These are phyloP conservation scores for Nitzschia inconspicua DNA, from an alignment of 108 stramenopile genomes.

Conservation along the genomic window DNA sequence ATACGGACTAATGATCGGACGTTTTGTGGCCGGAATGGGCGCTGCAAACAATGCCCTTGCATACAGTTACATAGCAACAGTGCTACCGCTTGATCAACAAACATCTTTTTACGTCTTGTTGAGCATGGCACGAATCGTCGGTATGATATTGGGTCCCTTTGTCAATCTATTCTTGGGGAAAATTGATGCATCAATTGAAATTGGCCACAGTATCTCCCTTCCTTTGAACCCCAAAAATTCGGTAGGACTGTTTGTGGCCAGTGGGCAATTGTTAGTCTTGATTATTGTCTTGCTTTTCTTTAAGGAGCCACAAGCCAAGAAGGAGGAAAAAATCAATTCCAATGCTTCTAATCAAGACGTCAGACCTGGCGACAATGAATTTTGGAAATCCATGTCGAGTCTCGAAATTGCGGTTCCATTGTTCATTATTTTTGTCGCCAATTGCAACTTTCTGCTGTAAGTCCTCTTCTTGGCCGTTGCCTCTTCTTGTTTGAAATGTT, in stretches of 20 bases:
- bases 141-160: conserved; percentile 65
- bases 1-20: conserved; percentile 42
- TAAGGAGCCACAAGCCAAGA: conserved; percentile 54
- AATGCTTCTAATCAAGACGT: no score
- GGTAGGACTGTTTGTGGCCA: conserved; percentile 59
- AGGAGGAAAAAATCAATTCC: no score
- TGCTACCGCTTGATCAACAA: conserved; percentile 45
- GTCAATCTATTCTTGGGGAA: conserved; percentile 46
- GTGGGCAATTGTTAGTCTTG: conserved; percentile 36
- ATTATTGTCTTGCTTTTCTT: conserved; percentile 43
- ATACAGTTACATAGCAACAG: conserved; percentile 62
- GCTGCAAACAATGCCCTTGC: conserved; percentile 62
- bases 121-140: conserved; percentile 54
- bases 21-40: conserved; percentile 59
- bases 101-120: conserved; percentile 46
- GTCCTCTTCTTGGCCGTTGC: neutral
- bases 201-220: neutral
- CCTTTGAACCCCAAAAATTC: conserved; percentile 52
- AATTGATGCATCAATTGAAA: conserved; percentile 26
- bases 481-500: neutral
- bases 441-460: conserved; percentile 57
- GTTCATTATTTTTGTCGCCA: conserved; percentile 56
- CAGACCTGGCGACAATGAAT: no score
- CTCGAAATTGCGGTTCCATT: conserved; percentile 52
- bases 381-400: conserved; percentile 16